phyloP scores from a whole-genome alignment of 2,329 filamentous ascomycete genomes.

The Aspergillus japonicus region DNA sequence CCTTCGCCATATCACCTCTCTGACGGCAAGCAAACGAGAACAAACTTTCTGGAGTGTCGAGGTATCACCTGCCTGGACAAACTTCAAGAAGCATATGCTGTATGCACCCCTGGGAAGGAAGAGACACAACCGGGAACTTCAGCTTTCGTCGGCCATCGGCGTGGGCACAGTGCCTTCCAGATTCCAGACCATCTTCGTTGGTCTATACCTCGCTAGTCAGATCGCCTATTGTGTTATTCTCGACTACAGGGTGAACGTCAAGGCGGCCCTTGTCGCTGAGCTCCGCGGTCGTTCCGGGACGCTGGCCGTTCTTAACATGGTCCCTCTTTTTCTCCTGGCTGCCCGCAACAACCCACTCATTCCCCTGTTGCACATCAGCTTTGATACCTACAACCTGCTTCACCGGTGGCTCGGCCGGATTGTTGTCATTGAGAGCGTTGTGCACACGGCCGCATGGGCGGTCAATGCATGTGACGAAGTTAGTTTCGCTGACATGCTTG shows the following conservation, averaged over 20 bases:
- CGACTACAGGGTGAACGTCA: slow-evolving; percentile 44
- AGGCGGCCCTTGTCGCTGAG: slow-evolving; percentile 67
- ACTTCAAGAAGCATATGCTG: slow-evolving; percentile 48
- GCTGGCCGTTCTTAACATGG: slow-evolving; percentile 83
- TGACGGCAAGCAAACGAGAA: slow-evolving; percentile 35
- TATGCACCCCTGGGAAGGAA: slow-evolving; percentile 69
- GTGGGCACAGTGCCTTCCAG: slow-evolving; percentile 78
- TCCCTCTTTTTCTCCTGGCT: slow-evolving; percentile 84
- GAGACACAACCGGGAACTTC: slow-evolving; percentile 73
- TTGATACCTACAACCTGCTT: slow-evolving; percentile 92
- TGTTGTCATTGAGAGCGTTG: slow-evolving; percentile 66
- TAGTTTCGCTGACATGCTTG: slow-evolving; percentile 33
- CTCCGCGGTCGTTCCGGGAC: slow-evolving; percentile 82
- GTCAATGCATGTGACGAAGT: slow-evolving; percentile 59
- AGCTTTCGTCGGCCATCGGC: slow-evolving; percentile 65
- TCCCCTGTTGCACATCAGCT: slow-evolving; percentile 75
- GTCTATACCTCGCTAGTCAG: slow-evolving; percentile 69
- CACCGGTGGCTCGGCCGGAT: slow-evolving; percentile 82
- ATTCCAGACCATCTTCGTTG: slow-evolving; percentile 69
- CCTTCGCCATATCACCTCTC: slow-evolving; percentile 45
- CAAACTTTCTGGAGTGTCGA: slow-evolving; percentile 49
- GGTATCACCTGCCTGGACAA: slow-evolving; percentile 41
- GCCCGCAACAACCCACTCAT: slow-evolving; percentile 94
- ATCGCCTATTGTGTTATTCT: slow-evolving; percentile 66
- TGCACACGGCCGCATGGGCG: slow-evolving; percentile 74